phyloP scores from a whole-genome alignment of 148 eudicot genomes.

The Rhododendron kiyosumense region DNA sequence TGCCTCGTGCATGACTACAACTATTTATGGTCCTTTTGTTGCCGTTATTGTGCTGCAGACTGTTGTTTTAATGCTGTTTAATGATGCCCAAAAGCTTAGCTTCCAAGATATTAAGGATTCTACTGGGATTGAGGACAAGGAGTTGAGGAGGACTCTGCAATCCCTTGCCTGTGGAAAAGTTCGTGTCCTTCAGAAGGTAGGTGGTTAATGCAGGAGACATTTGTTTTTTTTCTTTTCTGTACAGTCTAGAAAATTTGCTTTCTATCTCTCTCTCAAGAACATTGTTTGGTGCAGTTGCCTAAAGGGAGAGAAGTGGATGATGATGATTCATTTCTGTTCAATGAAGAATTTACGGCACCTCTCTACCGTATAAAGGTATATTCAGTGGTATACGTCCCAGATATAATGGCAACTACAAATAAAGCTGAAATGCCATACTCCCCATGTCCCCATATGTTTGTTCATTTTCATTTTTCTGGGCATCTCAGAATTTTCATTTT shows the following conservation, averaged over 20 bases:
- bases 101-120: conserved; percentile 94
- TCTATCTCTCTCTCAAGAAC: conserved; percentile 58
- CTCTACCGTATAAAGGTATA: conserved; percentile 90
- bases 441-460: background rate
- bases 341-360: conserved; percentile 77
- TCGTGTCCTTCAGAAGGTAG: conserved; percentile 88
- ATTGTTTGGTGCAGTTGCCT: conserved; percentile 54
- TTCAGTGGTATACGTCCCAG: background rate
- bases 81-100: conserved; percentile 84
- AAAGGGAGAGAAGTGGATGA: conserved; percentile 97
- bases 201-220: conserved; percentile 13
- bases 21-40: background rate
- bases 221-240: conserved; percentile 31
- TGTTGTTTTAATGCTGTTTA: conserved; percentile 91
- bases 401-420: background rate
- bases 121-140: conserved; percentile 92
- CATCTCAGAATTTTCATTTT: background rate
- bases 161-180: conserved; percentile 98
- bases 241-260: conserved; percentile 2
- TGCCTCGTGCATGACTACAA: background rate
- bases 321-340: conserved; percentile 69
- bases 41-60: conserved; percentile 37
- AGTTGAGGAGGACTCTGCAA: conserved; percentile 82
- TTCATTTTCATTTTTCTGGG: background rate
- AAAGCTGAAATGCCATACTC: background rate